These are phyloP conservation scores for Arxiozyma slooffiae DNA, from an alignment of 1,139 yeast species.

Conservation along the genomic window DNA sequence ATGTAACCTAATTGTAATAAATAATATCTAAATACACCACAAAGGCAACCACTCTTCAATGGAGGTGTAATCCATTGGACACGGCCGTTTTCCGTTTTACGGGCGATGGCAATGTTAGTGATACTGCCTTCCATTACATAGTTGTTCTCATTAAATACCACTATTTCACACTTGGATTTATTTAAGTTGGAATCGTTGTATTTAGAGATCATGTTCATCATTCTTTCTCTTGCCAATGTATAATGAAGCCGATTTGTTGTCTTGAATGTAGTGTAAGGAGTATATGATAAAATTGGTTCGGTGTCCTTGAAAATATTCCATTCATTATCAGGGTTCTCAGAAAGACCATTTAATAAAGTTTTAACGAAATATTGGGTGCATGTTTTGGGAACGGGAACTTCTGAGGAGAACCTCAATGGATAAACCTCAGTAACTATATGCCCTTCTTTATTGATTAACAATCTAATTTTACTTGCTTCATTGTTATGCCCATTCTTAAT, in stretches of 20 bases:
- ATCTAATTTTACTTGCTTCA: slow-evolving; percentile 44
- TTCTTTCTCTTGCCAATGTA: slow-evolving; percentile 47
- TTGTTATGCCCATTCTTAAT: background rate
- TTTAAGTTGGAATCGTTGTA: slow-evolving; percentile 32
- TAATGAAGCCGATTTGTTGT: slow-evolving; percentile 68
- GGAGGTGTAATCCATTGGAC: slow-evolving; percentile 69
- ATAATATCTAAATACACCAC: slow-evolving; percentile 71
- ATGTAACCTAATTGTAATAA: slow-evolving; percentile 48
- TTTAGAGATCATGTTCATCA: slow-evolving; percentile 25
- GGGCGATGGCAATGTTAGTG: slow-evolving; percentile 62
- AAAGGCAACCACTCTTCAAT: slow-evolving; percentile 66
- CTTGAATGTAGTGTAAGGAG: slow-evolving; percentile 82
- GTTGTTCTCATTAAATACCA: slow-evolving; percentile 51
- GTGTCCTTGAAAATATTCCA: slow-evolving; percentile 60
- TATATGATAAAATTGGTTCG: slow-evolving; percentile 39
- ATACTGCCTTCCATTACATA: slow-evolving; percentile 77
- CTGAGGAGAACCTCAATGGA: slow-evolving; percentile 25
- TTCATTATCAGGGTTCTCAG: slow-evolving; percentile 24
- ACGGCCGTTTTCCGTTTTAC: slow-evolving; percentile 26
- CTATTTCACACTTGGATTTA: slow-evolving; percentile 47
- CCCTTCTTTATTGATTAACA: slow-evolving; percentile 44
- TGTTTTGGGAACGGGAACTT: slow-evolving; percentile 18
- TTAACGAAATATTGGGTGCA: slow-evolving; percentile 13
- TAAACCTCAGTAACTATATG: slow-evolving; percentile 43
- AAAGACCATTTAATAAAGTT: slow-evolving; percentile 21